phyloP scores from a whole-genome alignment of 2,329 filamentous ascomycete species.

The Colletotrichum orchidophilum region DNA sequence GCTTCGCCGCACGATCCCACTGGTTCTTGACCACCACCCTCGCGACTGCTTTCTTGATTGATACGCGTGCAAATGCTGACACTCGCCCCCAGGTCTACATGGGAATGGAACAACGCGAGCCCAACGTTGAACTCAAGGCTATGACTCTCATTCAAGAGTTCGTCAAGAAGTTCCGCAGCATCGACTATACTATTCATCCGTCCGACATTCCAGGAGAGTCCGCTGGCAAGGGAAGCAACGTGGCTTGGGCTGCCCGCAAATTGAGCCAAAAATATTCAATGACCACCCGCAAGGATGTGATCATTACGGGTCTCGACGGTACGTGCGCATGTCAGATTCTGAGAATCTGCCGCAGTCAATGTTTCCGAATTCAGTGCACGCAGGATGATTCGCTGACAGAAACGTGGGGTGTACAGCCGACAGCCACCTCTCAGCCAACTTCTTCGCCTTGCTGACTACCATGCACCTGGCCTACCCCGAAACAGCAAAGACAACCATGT shows the following conservation, averaged over 20 bases:
- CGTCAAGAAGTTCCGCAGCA: constrained; percentile 70
- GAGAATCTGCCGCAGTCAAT: constrained; percentile 27
- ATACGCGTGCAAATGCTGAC: constrained; percentile 15
- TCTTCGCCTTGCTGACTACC: constrained; percentile 71
- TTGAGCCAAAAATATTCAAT: constrained; percentile 69
- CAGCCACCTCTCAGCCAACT: constrained; percentile 74
- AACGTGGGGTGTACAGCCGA: constrained; percentile 61
- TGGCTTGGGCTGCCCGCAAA: constrained; percentile 75
- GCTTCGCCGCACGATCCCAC: neutral
- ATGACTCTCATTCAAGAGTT: constrained; percentile 69
- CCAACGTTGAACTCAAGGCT: constrained; percentile 69
- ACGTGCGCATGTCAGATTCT: constrained; percentile 44
- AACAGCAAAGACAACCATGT: constrained; percentile 70
- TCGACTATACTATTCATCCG: constrained; percentile 75
- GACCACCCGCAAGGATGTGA: constrained; percentile 64
- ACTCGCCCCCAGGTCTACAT: constrained; percentile 67
- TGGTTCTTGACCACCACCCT: neutral
- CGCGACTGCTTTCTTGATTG: neutral
- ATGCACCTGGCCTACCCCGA: constrained; percentile 70
- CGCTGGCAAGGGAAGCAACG: constrained; percentile 79
- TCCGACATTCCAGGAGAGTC: constrained; percentile 72
- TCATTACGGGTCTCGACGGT: constrained; percentile 80
- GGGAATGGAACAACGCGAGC: constrained; percentile 77
- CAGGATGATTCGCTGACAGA: constrained; percentile 42
- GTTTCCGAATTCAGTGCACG: constrained; percentile 34